Base-by-base conservation (phyloP, 768 basidiomycete genomes). In the Amanita rimosa region DNA sequence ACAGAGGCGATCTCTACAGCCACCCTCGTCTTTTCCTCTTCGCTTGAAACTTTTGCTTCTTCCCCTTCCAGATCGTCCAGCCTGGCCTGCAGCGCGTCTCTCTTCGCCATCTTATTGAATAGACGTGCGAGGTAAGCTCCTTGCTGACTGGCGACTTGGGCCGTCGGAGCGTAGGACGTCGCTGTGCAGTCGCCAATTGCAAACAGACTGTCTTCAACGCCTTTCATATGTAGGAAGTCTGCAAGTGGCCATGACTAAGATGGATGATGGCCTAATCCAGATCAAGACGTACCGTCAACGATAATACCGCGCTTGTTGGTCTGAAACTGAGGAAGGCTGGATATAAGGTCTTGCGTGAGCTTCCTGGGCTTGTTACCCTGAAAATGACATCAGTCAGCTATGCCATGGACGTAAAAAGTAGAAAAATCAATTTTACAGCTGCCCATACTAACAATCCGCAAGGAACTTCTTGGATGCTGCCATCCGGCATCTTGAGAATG, bases 371-470 rank as follows among this genome's bases (percentile, higher is more conserved):
- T 81, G 66, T 84, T 84, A 6, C 79, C 77, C 85, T 92, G 31
- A 13, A 79, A 48, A 82, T 17, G 37, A 19, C 45, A 46, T 16
- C 37, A 9, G 14, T 21, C 13, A 36, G 11, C 3, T 3, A 17
- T 47, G 6, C 51, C 58, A 9, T 51, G 52, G 42, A 55, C 58
- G 55, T 62, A 60, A 37, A 58, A 57, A 5, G 29, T n/a, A 49
- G 17, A 16, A 37, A 36, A 19, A 21, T 3, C n/a, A n/a, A 26
- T 54, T 71, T 39, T 55, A 74, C 76, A n/a, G 79, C 85, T 31
- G 87, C 90, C 93, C 95, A 96, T 43, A 97, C 83, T 54, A 99
- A 85, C 59, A 96, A 75, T 27, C 96, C 95, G 63, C 90, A 95
- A 7, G 91, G 94, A 50, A 98, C 82, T 57, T 97, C 93, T 44